Percentiles rank a stretch among this genome's conserved stretches.
phyloP scores from a whole-genome alignment of 352 stramenopile genomes.

The Phytophthora boehmeriae region DNA sequence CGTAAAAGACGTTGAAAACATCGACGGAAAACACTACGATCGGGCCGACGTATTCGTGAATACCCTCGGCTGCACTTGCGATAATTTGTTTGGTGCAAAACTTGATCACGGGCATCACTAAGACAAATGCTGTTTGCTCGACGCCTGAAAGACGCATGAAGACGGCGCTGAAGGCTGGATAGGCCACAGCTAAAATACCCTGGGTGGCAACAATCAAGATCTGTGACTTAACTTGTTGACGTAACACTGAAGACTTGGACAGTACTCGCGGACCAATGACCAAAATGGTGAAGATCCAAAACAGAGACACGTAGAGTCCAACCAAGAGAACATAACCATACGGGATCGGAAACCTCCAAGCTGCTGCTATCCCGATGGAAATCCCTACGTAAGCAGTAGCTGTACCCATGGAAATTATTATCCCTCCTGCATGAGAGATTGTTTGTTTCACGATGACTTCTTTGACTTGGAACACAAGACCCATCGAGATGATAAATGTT shows the following conservation, averaged over 20 bases:
- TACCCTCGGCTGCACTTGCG: background rate
- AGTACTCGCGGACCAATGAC: background rate
- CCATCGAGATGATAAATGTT: conserved; percentile 8
- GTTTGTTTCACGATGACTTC: background rate
- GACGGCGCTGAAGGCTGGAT: conserved; percentile 18
- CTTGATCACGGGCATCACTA: conserved; percentile 22
- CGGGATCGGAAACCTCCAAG: conserved; percentile 21
- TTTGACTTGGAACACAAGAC: conserved; percentile 12
- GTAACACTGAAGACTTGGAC: background rate
- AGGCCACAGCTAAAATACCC: conserved; percentile 17
- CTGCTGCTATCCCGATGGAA: conserved; percentile 2
- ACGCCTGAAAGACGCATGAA: conserved; percentile 11
- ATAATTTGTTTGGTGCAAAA: conserved; percentile 21
- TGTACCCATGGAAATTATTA: background rate
- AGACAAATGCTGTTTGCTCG: conserved; percentile 19
- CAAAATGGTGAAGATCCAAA: conserved; percentile 1
- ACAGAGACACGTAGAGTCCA: background rate
- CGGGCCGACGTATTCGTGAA: conserved; percentile 16
- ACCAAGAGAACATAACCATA: conserved; percentile 4
- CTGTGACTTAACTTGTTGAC: conserved; percentile 6
- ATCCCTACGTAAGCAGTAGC: background rate
- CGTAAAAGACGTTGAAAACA: conserved; percentile 28
- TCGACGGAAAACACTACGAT: conserved; percentile 29
- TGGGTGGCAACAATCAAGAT: conserved; percentile 9
- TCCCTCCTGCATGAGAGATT: background rate